phyloP scores from a whole-genome alignment of 2,329 filamentous ascomycete genomes.

The Monilinia aucupariae region DNA sequence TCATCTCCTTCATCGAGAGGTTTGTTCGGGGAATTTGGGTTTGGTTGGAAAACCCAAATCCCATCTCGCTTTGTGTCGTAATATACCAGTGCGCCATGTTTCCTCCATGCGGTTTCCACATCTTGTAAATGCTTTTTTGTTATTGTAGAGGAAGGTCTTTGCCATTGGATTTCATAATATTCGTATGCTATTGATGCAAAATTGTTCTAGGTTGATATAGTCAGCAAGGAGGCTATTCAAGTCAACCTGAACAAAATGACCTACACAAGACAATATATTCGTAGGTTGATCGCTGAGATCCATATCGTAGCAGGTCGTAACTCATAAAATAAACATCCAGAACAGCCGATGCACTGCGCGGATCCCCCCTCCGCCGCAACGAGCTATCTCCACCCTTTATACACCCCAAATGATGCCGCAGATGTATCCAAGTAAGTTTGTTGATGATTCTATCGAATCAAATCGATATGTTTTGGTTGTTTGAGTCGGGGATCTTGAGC shows the following conservation, averaged over 20 bases:
- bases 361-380: slow-evolving; percentile 10
- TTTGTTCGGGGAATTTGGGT: slow-evolving; percentile 15
- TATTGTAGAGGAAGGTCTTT: slow-evolving; percentile 17
- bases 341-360: slow-evolving; percentile 10
- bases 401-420: slow-evolving; percentile 4
- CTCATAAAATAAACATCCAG: slow-evolving; percentile 19
- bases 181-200: slow-evolving; percentile 35
- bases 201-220: slow-evolving; percentile 29
- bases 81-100: slow-evolving; percentile 30
- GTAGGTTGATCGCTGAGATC: slow-evolving; percentile 35
- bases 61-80: slow-evolving; percentile 30
- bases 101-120: slow-evolving; percentile 31
- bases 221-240: slow-evolving; percentile 2
- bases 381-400: slow-evolving; percentile 9
- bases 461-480: slow-evolving; percentile 11
- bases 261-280: slow-evolving; percentile 35
- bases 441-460: background rate
- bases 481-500: slow-evolving; percentile 25
- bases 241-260: slow-evolving; percentile 6
- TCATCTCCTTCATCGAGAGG: slow-evolving; percentile 13
- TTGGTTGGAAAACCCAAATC: slow-evolving; percentile 32
- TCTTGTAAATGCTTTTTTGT: slow-evolving; percentile 30
- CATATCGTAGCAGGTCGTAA: slow-evolving; percentile 30
- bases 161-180: slow-evolving; percentile 30
- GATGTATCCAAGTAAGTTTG: slow-evolving; percentile 5